Percentiles rank a stretch among this genome's conserved stretches.
phyloP scores from a whole-genome alignment of 805 yeast genomes.

The Starmerella sp. region DNA sequence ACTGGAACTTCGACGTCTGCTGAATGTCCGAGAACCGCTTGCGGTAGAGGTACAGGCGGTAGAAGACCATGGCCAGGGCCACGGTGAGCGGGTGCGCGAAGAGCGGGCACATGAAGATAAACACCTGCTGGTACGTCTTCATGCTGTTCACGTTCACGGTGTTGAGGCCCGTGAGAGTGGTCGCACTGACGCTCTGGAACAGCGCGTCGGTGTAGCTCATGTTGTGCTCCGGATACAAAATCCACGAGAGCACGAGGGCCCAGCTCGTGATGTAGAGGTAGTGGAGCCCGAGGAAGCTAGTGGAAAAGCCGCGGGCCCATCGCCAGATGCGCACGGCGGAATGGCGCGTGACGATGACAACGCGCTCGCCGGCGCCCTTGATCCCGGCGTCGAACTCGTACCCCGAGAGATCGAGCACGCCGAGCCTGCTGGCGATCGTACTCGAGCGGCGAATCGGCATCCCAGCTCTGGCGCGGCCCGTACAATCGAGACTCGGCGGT shows the following conservation, averaged over 20 bases:
- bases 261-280: conserved; percentile 52
- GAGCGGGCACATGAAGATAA: conserved; percentile 49
- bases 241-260: conserved; percentile 56
- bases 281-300: conserved; percentile 24
- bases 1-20: conserved; percentile 62
- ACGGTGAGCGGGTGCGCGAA: conserved; percentile 81
- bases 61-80: conserved; percentile 63
- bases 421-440: conserved; percentile 3
- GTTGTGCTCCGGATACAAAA: conserved; percentile 66
- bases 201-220: conserved; percentile 63
- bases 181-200: conserved; percentile 62
- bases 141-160: conserved; percentile 59
- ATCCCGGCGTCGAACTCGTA: conserved; percentile 16
- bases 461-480: background rate
- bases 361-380: conserved; percentile 9
- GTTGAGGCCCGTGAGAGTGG: conserved; percentile 88
- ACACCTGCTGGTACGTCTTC: conserved; percentile 67
- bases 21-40: conserved; percentile 74
- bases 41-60: conserved; percentile 83
- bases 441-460: conserved; percentile 10
- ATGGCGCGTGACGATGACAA: background rate
- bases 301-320: conserved; percentile 1
- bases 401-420: conserved; percentile 26
- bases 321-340: conserved; percentile 9
- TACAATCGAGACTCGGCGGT: background rate